phyloP scores from a whole-genome alignment of 2,329 filamentous ascomycete species.

The Phialophora tarda region DNA sequence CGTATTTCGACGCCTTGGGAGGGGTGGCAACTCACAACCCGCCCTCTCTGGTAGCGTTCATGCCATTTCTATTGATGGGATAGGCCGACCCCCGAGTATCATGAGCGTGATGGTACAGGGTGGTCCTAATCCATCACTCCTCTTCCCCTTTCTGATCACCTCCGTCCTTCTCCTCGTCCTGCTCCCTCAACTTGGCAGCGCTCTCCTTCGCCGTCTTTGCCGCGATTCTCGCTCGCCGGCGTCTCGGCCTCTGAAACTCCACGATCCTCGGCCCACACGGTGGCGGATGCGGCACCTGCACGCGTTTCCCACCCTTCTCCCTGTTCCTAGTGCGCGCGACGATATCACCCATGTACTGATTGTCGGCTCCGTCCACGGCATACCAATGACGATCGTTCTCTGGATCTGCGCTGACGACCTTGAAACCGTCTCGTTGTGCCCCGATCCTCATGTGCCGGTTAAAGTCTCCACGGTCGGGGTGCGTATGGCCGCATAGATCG shows the following conservation, averaged over 20 bases:
- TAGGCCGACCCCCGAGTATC: background rate
- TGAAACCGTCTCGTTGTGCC: background rate
- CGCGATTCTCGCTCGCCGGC: background rate
- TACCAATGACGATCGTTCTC: background rate
- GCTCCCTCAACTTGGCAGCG: background rate
- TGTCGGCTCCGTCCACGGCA: background rate
- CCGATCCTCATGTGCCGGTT: conserved; percentile 3
- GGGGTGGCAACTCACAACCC: background rate
- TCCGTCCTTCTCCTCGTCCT: background rate
- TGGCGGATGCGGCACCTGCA: background rate
- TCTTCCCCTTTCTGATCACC: background rate
- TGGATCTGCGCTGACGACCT: conserved; percentile 1
- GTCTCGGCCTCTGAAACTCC: background rate
- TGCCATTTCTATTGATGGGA: background rate
- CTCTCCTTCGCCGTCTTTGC: background rate
- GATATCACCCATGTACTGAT: background rate
- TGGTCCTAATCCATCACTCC: background rate
- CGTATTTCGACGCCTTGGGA: background rate
- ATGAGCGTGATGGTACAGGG: background rate
- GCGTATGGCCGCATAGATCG: background rate
- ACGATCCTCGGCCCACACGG: conserved; percentile 1
- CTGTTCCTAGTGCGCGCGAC: background rate
- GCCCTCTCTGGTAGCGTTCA: background rate
- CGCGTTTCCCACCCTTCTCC: background rate
- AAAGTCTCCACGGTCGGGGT: background rate